Evolutionary conservation across 78 protist species (phyloP).

Genomic region (Emiliania huxleyi): DNA sequence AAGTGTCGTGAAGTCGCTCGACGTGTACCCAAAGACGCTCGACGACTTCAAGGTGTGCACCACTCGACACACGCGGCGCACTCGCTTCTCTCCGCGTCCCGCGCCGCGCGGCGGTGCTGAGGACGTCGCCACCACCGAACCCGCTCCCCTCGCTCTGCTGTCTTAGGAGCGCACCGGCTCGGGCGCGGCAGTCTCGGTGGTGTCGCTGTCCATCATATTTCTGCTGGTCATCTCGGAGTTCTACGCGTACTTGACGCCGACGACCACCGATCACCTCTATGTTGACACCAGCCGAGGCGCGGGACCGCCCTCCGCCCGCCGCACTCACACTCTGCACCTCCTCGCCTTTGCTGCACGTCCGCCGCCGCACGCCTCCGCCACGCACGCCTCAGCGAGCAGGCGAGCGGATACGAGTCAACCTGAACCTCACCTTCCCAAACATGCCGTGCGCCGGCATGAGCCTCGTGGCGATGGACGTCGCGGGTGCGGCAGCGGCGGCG

Average conservation of each 20-base stretch:
- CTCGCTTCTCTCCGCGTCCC: too few relatives aligned
- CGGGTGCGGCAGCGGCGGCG: too few relatives aligned
- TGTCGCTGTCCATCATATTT: not conserved
- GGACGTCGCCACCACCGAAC: too few relatives aligned
- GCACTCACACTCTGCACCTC: too few relatives aligned
- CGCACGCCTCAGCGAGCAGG: too few relatives aligned
- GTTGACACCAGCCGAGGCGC: conserved; percentile 42
- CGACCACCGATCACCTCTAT: not conserved
- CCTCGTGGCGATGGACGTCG: conserved; percentile 51
- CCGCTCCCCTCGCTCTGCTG: too few relatives aligned
- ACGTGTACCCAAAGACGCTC: conserved; percentile 84
- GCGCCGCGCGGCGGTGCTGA: too few relatives aligned
- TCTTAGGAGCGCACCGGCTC: conserved; percentile 69
- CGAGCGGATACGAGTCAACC: not conserved
- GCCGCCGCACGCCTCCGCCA: too few relatives aligned
- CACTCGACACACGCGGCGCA: too few relatives aligned
- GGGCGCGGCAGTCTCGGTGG: conserved; percentile 66
- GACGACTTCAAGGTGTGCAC: conserved; percentile 86
- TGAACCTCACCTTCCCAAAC: conserved; percentile 49
- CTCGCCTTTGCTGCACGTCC: too few relatives aligned
- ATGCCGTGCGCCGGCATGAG: conserved; percentile 42
- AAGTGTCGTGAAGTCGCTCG: conserved; percentile 57
- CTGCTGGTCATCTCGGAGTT: conserved; percentile 36
- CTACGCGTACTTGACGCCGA: not conserved
- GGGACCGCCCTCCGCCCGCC: too few relatives aligned